Evolutionary conservation across 306 rosid genomes (phyloP).

Genomic region (Lupinus albus): DNA sequence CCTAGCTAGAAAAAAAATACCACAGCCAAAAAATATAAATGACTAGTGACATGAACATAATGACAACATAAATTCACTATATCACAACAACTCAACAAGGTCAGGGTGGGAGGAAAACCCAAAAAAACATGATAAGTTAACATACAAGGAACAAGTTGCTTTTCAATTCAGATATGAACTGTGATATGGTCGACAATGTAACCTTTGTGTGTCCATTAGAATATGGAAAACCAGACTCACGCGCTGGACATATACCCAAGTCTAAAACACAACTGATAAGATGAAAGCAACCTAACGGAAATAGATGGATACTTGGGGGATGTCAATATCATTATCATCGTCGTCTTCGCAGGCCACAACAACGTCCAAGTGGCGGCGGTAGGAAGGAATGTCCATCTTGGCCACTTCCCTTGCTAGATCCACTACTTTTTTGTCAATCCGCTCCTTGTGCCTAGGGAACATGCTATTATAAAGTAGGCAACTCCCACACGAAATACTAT

Average conservation of each 20-base stretch:
- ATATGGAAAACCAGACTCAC: slow-evolving; percentile 18
- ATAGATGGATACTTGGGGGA: slow-evolving; percentile 76
- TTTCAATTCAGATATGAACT: slow-evolving; percentile 36
- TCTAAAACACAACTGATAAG: slow-evolving; percentile 23
- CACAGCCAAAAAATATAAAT: too few species aligned
- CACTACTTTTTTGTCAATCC: slow-evolving; percentile 75
- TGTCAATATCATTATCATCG: slow-evolving; percentile 74
- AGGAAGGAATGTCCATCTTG: slow-evolving; percentile 66
- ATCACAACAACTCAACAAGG: background rate
- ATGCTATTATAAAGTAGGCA: slow-evolving; percentile 75
- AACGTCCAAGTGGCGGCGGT: slow-evolving; percentile 78
- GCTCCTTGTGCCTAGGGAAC: slow-evolving; percentile 73
- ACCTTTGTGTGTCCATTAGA: background rate
- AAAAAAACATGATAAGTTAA: background rate
- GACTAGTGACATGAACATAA: too few species aligned
- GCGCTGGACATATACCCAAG: slow-evolving; percentile 34
- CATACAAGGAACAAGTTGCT: slow-evolving; percentile 8
- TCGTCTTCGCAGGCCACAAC: slow-evolving; percentile 93
- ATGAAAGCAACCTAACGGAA: slow-evolving; percentile 59
- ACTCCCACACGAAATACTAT: slow-evolving; percentile 85
- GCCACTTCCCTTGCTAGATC: slow-evolving; percentile 88
- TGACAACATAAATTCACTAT: background rate
- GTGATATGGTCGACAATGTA: slow-evolving; percentile 17
- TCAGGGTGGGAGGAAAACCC: background rate
- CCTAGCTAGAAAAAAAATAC: too few species aligned